phyloP scores from a whole-genome alignment of 495 filamentous ascomycete species.

The Penicillium verhagenii region DNA sequence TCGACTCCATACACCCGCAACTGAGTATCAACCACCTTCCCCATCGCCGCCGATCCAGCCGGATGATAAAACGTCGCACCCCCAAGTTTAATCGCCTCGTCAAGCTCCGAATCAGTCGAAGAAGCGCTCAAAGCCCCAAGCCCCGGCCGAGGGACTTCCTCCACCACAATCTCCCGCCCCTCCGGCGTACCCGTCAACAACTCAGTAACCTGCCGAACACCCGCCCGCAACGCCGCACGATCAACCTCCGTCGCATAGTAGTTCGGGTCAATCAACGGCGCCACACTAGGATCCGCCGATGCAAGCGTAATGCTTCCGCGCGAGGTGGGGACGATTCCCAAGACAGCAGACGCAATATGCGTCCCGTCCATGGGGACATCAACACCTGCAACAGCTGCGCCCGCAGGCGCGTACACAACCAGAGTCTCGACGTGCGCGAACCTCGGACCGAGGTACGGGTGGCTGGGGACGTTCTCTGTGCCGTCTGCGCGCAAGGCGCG shows the following conservation, averaged over 20 bases:
- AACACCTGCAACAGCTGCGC: constrained; percentile 7
- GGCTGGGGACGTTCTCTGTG: constrained; percentile 9
- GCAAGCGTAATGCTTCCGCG: constrained; percentile 41
- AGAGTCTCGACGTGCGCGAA: constrained; percentile 20
- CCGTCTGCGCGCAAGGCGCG: constrained; percentile 34
- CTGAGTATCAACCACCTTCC: constrained; percentile 39
- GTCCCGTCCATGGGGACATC: constrained; percentile 37
- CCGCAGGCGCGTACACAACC: constrained; percentile 29
- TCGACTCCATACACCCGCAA: constrained; percentile 37
- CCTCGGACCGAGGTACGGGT: constrained; percentile 10
- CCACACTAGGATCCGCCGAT: constrained; percentile 24
- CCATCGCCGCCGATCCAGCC: constrained; percentile 39
- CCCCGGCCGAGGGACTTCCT: constrained; percentile 19
- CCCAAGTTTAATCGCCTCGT: constrained; percentile 17
- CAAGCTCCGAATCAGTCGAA: constrained; percentile 32
- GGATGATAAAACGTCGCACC: constrained; percentile 27
- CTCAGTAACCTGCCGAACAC: constrained; percentile 14
- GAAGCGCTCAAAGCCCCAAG: constrained; percentile 15
- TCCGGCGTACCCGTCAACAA: constrained; percentile 19
- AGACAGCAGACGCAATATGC: constrained; percentile 30
- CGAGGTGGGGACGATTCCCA: constrained; percentile 37
- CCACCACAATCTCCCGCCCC: constrained; percentile 17
- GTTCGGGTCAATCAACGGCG: constrained; percentile 43
- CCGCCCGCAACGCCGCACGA: constrained; percentile 22
- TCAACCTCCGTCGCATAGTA: constrained; percentile 41